Base-by-base conservation (phyloP, 768 basidiomycete genomes). In the Sporobolomyces pararoseus region DNA sequence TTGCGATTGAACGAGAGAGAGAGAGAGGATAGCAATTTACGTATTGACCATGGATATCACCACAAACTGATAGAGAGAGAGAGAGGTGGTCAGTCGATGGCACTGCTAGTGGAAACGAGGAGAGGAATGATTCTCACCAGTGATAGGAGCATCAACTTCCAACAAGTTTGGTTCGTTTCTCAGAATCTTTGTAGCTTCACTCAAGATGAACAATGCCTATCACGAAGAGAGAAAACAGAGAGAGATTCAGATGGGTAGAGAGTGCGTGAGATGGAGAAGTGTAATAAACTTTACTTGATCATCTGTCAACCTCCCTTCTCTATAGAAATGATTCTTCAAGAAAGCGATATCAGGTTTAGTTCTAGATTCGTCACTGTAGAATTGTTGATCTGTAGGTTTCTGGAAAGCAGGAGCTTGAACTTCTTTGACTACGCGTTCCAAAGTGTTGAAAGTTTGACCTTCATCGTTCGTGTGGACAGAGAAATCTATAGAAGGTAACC, bases 21-120 rank as follows among this genome's bases (percentile, higher is more conserved):
- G 53, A 35, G 34, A 23, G 29, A 34, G 17, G 32, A 46, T 6
- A 5, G 34, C 25, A 25, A 61, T 71, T 79, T 76, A 96, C 95
- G 82, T 99, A 99, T 90, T 99, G 95, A 1, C 95, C 95, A 76
- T 98, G 95, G 53, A 98, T 96, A 81, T 98, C 95, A 55, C 95
- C 96, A 79, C 95, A 98, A 44, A 93, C 91, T 92, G 76, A n/a
- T 66, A 4, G 2, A 23, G 27, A 2, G 5, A 10, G 23, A 23
- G 49, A 12, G 31, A 62, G 10, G 19, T 3, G 4, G 47, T 47
- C 7, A 60, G 44, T 23, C n/a, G n/a, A 39, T 19, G 14, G 14
- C 3, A 7, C 2, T 29, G 19, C 16, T 12, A 14, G 25, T 19
- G 29, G 2, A 35, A 19, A 27, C 37, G 34, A 14, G 34, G 32